A percentile compares a stretch with the other conserved stretches of the same genome.
These are phyloP conservation scores for Tricholoma furcatifolium DNA, from an alignment of 768 basidiomycete species.

Conservation along the genomic window DNA sequence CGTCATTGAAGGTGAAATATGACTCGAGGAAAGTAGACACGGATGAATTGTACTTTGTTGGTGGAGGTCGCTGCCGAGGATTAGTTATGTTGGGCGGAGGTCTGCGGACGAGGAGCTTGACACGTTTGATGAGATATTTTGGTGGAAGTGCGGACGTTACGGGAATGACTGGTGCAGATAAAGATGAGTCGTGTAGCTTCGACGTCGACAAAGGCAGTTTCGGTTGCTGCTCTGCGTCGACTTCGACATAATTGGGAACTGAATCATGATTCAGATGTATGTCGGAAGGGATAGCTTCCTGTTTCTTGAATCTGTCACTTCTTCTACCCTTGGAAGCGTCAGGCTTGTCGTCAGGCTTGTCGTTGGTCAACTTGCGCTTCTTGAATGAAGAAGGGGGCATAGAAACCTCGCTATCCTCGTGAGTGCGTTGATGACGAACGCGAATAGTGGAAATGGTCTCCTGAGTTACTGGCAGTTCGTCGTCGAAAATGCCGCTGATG, in stretches of 20 bases:
- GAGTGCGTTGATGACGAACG: background rate
- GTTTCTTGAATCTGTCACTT: slow-evolving; percentile 17
- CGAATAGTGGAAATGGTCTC: slow-evolving; percentile 9
- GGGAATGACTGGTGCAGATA: slow-evolving; percentile 6
- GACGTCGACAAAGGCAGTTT: slow-evolving; percentile 4
- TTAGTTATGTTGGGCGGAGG: slow-evolving; percentile 62
- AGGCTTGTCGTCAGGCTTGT: slow-evolving; percentile 8
- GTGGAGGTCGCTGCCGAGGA: slow-evolving; percentile 64
- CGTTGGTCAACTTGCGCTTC: slow-evolving; percentile 10
- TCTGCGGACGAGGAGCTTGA: slow-evolving; percentile 64
- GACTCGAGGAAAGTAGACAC: slow-evolving; percentile 59
- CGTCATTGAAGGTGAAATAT: slow-evolving; percentile 53
- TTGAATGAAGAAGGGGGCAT: slow-evolving; percentile 1
- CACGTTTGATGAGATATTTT: slow-evolving; percentile 52
- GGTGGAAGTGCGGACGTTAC: slow-evolving; percentile 16
- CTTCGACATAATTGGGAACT: background rate
- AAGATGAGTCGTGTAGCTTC: background rate
- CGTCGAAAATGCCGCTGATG: slow-evolving; percentile 2
- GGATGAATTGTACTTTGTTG: slow-evolving; percentile 50
- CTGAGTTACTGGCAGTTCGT: background rate
- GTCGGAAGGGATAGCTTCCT: background rate
- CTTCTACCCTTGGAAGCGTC: slow-evolving; percentile 13
- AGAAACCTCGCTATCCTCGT: background rate
- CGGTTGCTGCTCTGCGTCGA: background rate
- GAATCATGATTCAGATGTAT: background rate